Percentiles rank a stretch among this genome's conserved stretches.
Conservation (phyloP, 2,329 filamentous ascomycete species). For the Xylariaceae sp. region DNA sequence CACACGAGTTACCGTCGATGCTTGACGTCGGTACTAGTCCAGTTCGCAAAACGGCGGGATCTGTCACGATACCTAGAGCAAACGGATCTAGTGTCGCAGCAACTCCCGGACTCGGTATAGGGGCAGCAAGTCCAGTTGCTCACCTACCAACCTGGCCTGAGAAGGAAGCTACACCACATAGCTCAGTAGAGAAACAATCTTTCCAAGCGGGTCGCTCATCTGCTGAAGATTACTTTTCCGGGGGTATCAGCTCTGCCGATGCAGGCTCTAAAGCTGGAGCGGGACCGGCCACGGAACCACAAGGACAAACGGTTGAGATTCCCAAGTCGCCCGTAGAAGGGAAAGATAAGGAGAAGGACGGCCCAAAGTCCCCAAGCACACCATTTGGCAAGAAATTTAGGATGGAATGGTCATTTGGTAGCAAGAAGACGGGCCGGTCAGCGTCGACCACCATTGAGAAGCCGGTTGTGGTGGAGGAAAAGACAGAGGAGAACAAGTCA, state of each 20-base stretch:
- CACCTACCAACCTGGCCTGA: slow-evolving; percentile 47
- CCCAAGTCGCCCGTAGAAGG: slow-evolving; percentile 52
- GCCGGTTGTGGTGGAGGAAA: slow-evolving; percentile 68
- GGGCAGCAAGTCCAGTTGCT: slow-evolving; percentile 61
- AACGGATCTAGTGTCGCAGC: slow-evolving; percentile 59
- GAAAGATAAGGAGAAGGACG: slow-evolving; percentile 48
- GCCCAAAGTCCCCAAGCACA: slow-evolving; percentile 52
- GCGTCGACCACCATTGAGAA: slow-evolving; percentile 64
- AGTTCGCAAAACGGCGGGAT: slow-evolving; percentile 40
- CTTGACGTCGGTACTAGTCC: slow-evolving; percentile 30
- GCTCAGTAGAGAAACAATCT: slow-evolving; percentile 49
- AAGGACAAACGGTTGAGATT: slow-evolving; percentile 36
- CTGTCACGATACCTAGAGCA: slow-evolving; percentile 56
- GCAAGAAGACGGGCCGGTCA: slow-evolving; percentile 76
- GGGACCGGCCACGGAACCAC: slow-evolving; percentile 42
- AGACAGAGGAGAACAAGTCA: slow-evolving; percentile 57
- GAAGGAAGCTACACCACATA: slow-evolving; percentile 39
- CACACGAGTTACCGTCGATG: slow-evolving; percentile 54
- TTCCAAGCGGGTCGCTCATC: slow-evolving; percentile 57
- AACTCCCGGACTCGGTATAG: slow-evolving; percentile 75
- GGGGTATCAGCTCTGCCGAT: slow-evolving; percentile 47
- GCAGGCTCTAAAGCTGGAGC: slow-evolving; percentile 43
- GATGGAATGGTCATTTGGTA: slow-evolving; percentile 57
- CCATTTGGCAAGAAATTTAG: slow-evolving; percentile 40
- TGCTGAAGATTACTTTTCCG: slow-evolving; percentile 73